phyloP scores from a whole-genome alignment of 495 filamentous ascomycete genomes.

The Talaromyces adpressus region DNA sequence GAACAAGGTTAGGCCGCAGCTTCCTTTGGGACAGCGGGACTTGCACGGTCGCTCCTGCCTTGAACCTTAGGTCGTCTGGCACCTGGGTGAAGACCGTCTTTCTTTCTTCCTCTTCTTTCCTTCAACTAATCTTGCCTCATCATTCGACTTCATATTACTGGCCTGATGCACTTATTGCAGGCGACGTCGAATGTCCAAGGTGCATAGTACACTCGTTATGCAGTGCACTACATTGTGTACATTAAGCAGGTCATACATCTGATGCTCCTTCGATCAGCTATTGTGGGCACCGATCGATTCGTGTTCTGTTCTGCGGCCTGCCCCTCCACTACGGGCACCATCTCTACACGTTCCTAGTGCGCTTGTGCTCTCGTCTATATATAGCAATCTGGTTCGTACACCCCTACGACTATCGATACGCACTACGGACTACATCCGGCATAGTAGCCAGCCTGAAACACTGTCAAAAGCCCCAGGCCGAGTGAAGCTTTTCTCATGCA shows the following conservation, averaged over 20 bases:
- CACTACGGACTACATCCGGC: background rate
- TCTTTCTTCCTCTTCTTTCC: background rate
- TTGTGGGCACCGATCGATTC: background rate
- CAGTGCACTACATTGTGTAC: background rate
- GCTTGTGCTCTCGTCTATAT: background rate
- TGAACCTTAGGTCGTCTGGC: background rate
- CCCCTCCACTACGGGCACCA: background rate
- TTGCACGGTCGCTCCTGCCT: no score
- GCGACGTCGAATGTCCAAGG: background rate
- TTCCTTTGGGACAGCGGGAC: background rate
- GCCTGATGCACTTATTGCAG: background rate
- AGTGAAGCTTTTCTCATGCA: background rate
- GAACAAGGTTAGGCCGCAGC: background rate
- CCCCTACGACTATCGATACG: background rate
- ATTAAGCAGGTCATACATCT: background rate
- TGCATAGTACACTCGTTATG: background rate
- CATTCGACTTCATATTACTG: background rate
- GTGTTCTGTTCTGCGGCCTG: background rate
- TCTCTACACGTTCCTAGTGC: background rate
- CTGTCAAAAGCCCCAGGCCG: background rate
- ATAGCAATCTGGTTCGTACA: background rate
- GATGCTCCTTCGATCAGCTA: background rate
- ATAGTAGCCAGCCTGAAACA: background rate
- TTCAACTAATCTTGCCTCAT: background rate
- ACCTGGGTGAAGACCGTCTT: background rate